phyloP scores from a whole-genome alignment of 2,329 filamentous ascomycete species.

The Microsporum audouinii region DNA sequence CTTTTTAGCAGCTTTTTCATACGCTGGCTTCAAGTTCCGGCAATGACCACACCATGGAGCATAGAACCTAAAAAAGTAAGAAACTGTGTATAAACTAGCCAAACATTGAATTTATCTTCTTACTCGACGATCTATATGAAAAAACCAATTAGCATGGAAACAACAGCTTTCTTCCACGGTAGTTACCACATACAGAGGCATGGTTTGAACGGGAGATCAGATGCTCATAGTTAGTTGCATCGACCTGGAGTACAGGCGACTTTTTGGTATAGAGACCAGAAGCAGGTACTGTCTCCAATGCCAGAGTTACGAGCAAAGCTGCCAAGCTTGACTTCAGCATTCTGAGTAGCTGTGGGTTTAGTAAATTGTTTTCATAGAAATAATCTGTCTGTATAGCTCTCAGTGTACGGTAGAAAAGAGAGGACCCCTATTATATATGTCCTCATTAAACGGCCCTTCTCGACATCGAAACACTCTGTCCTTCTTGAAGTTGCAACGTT shows the following conservation, averaged over 20 bases:
- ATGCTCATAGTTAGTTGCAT: slow-evolving; percentile 64
- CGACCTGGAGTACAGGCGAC: slow-evolving; percentile 76
- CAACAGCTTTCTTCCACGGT: neutral
- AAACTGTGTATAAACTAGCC: slow-evolving; percentile 10
- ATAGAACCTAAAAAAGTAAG: slow-evolving; percentile 59
- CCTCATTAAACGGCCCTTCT: neutral
- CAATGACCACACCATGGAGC: slow-evolving; percentile 98
- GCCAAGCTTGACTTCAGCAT: slow-evolving; percentile 33
- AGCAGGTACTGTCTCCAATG: slow-evolving; percentile 55
- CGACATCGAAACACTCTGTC: neutral
- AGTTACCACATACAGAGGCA: slow-evolving; percentile 57
- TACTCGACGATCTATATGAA: slow-evolving; percentile 41
- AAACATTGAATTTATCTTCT: slow-evolving; percentile 18
- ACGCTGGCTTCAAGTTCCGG: slow-evolving; percentile 87
- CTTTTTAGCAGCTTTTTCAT: slow-evolving; percentile 83
- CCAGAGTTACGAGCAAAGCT: slow-evolving; percentile 44
- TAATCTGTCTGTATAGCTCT: neutral
- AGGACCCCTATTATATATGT: neutral
- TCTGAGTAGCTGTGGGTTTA: slow-evolving; percentile 8
- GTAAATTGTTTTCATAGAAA: neutral
- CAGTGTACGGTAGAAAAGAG: neutral
- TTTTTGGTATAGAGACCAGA: slow-evolving; percentile 65
- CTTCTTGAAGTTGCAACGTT: neutral
- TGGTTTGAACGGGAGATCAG: slow-evolving; percentile 82
- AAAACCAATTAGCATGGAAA: neutral